phyloP scores from a whole-genome alignment of 805 yeast genomes.

The Maudiozyma turicensis region DNA sequence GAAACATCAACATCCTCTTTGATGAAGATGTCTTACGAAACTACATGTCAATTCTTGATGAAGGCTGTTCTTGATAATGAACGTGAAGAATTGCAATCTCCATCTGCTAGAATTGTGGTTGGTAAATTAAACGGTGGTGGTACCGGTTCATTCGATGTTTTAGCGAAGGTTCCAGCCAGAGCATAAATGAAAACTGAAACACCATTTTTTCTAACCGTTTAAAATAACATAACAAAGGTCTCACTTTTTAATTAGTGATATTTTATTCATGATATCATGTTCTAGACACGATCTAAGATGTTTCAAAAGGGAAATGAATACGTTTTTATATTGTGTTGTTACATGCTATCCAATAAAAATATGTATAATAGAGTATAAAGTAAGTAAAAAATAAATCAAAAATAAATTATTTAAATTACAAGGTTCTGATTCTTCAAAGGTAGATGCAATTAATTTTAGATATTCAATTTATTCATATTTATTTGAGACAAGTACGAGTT shows the following conservation, averaged over 20 bases:
- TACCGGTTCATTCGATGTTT: conserved; percentile 88
- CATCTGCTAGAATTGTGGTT: conserved; percentile 85
- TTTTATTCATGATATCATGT: too few species aligned
- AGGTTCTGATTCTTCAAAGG: too few species aligned
- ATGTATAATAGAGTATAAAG: background rate
- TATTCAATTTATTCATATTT: too few species aligned
- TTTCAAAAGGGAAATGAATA: too few species aligned
- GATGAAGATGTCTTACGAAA: conserved; percentile 98
- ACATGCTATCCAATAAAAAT: background rate
- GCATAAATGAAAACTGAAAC: background rate
- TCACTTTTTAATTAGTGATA: too few species aligned
- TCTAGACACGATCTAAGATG: too few species aligned
- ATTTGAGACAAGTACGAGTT: too few species aligned
- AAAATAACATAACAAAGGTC: too few species aligned
- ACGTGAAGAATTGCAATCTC: conserved; percentile 77
- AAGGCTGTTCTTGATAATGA: conserved; percentile 92
- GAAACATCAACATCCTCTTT: conserved; percentile 91
- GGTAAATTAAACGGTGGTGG: conserved; percentile 90
- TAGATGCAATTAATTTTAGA: too few species aligned
- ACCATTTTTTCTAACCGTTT: too few species aligned
- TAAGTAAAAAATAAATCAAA: background rate
- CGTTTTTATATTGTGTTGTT: too few species aligned
- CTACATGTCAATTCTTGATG: conserved; percentile 94
- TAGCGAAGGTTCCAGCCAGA: conserved; percentile 32
- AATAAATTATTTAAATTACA: too few species aligned